A percentile compares a stretch with the other conserved stretches of the same genome.
phyloP scores from a whole-genome alignment of 2,329 filamentous ascomycete genomes.

The Pseudodiploospora longispora region DNA sequence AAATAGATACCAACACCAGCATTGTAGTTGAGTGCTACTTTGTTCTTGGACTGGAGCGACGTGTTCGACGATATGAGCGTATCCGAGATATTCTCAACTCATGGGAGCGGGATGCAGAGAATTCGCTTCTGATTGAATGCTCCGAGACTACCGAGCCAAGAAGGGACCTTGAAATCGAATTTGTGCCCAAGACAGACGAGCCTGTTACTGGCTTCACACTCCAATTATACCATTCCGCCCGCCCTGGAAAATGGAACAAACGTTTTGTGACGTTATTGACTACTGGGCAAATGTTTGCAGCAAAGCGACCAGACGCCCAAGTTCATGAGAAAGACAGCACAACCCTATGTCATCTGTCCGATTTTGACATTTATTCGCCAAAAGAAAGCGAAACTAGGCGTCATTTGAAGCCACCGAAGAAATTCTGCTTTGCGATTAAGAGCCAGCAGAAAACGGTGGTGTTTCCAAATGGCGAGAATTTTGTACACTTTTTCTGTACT shows the following conservation, averaged over 20 bases:
- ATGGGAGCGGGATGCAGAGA: conserved; percentile 77
- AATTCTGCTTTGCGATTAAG: conserved; percentile 79
- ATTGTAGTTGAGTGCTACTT: conserved; percentile 73
- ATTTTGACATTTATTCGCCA: conserved; percentile 85
- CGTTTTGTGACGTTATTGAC: conserved; percentile 65
- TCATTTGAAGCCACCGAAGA: conserved; percentile 74
- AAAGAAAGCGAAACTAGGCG: conserved; percentile 60
- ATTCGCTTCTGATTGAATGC: conserved; percentile 61
- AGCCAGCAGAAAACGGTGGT: conserved; percentile 83
- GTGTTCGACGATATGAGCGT: conserved; percentile 76
- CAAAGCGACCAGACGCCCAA: conserved; percentile 61
- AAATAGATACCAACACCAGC: conserved; percentile 55
- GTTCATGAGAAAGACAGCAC: conserved; percentile 56
- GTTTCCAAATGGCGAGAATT: conserved; percentile 76
- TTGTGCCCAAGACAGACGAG: conserved; percentile 49
- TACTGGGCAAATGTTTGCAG: conserved; percentile 63
- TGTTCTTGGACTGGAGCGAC: conserved; percentile 70
- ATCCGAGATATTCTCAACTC: conserved; percentile 86
- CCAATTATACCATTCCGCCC: conserved; percentile 72
- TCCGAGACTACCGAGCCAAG: conserved; percentile 46
- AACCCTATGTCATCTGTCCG: conserved; percentile 75
- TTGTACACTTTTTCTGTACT: conserved; percentile 84
- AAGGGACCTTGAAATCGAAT: conserved; percentile 55
- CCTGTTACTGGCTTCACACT: conserved; percentile 60
- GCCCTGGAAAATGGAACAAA: conserved; percentile 82